phyloP scores from a whole-genome alignment of 2,329 filamentous ascomycete genomes.

The Acrocalymma vagum region DNA sequence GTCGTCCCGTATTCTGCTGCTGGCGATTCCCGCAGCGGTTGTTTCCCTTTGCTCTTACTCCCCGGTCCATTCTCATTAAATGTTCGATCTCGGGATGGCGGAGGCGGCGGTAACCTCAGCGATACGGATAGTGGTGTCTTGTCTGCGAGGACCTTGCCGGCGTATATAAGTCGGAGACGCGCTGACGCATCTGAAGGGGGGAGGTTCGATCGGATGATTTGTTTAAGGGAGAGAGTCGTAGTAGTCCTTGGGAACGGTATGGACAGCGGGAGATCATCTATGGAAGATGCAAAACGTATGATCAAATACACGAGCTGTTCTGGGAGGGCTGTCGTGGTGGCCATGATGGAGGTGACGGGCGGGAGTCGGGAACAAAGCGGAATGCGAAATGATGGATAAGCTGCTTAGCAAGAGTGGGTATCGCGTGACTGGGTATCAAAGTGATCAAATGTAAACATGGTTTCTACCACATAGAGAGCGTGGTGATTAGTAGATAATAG shows the following conservation, averaged over 20 bases:
- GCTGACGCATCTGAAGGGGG: slow-evolving; percentile 68
- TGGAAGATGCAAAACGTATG: slow-evolving; percentile 87
- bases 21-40: slow-evolving; percentile 60
- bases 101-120: slow-evolving; percentile 69
- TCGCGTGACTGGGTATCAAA: too few relatives aligned
- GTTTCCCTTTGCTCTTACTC: slow-evolving; percentile 72
- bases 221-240: slow-evolving; percentile 81
- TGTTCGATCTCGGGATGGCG: slow-evolving; percentile 47
- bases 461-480: too few relatives aligned
- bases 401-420: slow-evolving; percentile 4
- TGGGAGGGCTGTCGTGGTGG: slow-evolving; percentile 36
- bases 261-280: slow-evolving; percentile 83
- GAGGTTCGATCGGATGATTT: slow-evolving; percentile 78
- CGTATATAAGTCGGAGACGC: slow-evolving; percentile 87
- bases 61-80: slow-evolving; percentile 25
- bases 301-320: slow-evolving; percentile 72
- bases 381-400: slow-evolving; percentile 9
- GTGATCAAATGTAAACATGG: too few relatives aligned
- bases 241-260: slow-evolving; percentile 73
- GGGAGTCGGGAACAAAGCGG: slow-evolving; percentile 7
- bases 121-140: slow-evolving; percentile 71
- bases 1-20: slow-evolving; percentile 22
- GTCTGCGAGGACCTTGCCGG: slow-evolving; percentile 86
- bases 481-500: too few relatives aligned
- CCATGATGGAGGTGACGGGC: slow-evolving; percentile 29